These are phyloP conservation scores for Porpolomopsis calyptriformis DNA, from an alignment of 768 basidiomycete species.

Conservation along the genomic window DNA sequence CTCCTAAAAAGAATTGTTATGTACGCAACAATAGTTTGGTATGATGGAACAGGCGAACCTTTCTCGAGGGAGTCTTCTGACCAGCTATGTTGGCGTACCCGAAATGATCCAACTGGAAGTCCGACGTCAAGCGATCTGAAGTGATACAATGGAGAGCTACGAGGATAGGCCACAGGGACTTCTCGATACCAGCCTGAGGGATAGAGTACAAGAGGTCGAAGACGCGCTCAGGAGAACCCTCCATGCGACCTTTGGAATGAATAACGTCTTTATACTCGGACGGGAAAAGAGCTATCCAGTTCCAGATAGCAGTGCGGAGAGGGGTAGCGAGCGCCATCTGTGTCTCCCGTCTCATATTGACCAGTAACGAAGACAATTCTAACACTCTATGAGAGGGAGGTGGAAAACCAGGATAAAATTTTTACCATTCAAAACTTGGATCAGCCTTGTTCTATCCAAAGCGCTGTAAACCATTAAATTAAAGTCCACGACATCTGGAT, in stretches of 20 bases:
- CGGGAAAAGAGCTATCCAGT: slow-evolving; percentile 76
- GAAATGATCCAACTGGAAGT: slow-evolving; percentile 34
- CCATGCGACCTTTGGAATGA: slow-evolving; percentile 49
- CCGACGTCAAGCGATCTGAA: slow-evolving; percentile 57
- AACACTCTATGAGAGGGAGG: slow-evolving; percentile 4
- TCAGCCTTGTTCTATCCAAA: slow-evolving; percentile 57
- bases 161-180: slow-evolving; percentile 69
- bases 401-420: slow-evolving; percentile 4
- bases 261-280: slow-evolving; percentile 69
- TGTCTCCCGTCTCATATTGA: slow-evolving; percentile 69
- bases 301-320: slow-evolving; percentile 76
- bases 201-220: slow-evolving; percentile 67
- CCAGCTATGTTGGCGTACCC: slow-evolving; percentile 12
- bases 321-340: slow-evolving; percentile 63
- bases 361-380: slow-evolving; percentile 75
- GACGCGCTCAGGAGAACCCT: slow-evolving; percentile 76
- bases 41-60: slow-evolving; percentile 19
- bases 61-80: slow-evolving; percentile 25
- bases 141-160: slow-evolving; percentile 64
- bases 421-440: slow-evolving; percentile 61
- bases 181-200: slow-evolving; percentile 36
- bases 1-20: slow-evolving; percentile 24
- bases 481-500: slow-evolving; percentile 62
- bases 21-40: background rate
- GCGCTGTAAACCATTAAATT: slow-evolving; percentile 70